Percentiles rank a stretch among this genome's conserved stretches.
Evolutionary conservation across 2,329 filamentous ascomycete species (phyloP).

Genomic region (Talaromyces sp.): DNA sequence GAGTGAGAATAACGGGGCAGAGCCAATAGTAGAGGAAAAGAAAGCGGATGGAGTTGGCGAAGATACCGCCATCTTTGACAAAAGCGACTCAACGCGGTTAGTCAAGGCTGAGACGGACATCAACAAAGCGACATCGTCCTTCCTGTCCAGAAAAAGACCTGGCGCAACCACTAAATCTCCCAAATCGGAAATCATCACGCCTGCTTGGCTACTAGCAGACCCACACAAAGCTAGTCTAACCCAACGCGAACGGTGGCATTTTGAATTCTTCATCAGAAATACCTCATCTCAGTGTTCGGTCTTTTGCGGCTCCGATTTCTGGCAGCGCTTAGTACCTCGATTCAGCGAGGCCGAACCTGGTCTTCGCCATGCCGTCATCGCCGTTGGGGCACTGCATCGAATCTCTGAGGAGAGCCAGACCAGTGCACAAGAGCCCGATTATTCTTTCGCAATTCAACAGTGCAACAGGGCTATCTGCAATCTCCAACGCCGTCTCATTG

Average conservation of each 20-base stretch:
- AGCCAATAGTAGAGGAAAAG: no score
- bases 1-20: no score
- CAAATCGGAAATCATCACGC: no score
- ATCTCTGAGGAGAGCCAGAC: constrained; percentile 11
- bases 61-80: no score
- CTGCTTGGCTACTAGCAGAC: no score
- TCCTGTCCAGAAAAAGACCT: no score
- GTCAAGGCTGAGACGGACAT: no score
- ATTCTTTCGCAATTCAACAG: constrained; percentile 13
- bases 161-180: no score
- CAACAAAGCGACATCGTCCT: no score
- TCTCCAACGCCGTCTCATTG: constrained; percentile 9
- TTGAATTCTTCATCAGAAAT: constrained; percentile 6
- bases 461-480: constrained; percentile 13
- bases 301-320: constrained; percentile 1
- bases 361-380: constrained; percentile 7
- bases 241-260: background rate
- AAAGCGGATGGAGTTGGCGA: no score
- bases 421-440: background rate
- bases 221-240: no score
- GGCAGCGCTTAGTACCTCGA: constrained; percentile 2
- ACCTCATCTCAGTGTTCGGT: constrained; percentile 5
- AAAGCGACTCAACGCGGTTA: background rate
- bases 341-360: constrained; percentile 2
- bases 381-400: constrained; percentile 9